Evolutionary conservation across 1,284 basidiomycete species (phyloP).

Genomic region (Puccinia polysora): DNA sequence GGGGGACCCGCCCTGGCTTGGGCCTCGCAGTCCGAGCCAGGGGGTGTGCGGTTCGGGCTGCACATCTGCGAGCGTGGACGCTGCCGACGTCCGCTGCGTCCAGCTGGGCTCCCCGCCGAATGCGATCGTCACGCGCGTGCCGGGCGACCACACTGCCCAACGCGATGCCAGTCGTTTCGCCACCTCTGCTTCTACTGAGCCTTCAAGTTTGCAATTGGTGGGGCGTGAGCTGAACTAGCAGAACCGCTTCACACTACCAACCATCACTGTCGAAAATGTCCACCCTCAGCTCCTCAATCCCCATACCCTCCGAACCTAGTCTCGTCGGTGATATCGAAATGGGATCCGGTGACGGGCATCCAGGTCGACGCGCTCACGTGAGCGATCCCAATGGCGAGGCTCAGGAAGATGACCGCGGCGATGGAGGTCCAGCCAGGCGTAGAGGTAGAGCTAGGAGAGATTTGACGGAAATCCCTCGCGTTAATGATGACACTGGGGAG

Average conservation of each 20-base stretch:
- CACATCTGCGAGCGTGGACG: too few species aligned
- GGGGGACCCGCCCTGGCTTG: too few species aligned
- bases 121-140: too few species aligned
- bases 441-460: conserved; percentile 32
- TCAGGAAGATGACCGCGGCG: conserved; percentile 19
- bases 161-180: too few species aligned
- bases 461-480: conserved; percentile 65
- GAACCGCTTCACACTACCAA: background rate
- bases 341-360: conserved; percentile 1
- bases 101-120: too few species aligned
- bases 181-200: too few species aligned
- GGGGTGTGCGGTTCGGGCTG: too few species aligned
- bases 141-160: too few species aligned
- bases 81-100: too few species aligned
- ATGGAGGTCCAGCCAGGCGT: background rate
- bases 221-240: too few species aligned
- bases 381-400: conserved; percentile 1
- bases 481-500: conserved; percentile 87
- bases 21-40: too few species aligned
- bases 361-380: background rate
- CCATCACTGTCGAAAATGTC: conserved; percentile 13
- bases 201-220: too few species aligned
- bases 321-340: conserved; percentile 2
- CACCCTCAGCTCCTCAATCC: conserved; percentile 15
- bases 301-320: conserved; percentile 20